Percentiles rank a stretch among this genome's conserved stretches.
These are phyloP conservation scores for Penstemon barbatus DNA, from an alignment of 257 asterid species.

Conservation along the genomic window DNA sequence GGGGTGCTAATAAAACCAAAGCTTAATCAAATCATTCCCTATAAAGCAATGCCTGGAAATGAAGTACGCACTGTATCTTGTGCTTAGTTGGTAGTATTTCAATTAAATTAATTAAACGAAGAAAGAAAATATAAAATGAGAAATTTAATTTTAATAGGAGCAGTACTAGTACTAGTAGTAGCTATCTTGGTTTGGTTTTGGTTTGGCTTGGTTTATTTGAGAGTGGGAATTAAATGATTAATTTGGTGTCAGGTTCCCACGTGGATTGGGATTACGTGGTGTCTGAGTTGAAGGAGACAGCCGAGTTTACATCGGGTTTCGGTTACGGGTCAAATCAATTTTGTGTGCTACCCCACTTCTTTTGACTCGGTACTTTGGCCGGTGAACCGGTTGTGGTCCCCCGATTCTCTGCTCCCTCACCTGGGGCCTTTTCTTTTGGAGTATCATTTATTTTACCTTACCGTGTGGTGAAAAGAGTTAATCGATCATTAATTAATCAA, in stretches of 20 bases:
- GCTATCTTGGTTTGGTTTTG: no score
- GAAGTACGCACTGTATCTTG: background rate
- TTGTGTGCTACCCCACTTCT: slow-evolving; percentile 26
- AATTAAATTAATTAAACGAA: no score
- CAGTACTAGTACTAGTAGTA: no score
- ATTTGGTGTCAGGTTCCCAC: slow-evolving; percentile 45
- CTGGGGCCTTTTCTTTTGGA: background rate
- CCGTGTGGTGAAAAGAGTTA: background rate
- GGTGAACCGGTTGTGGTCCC: slow-evolving; percentile 16
- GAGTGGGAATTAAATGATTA: no score
- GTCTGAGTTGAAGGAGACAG: slow-evolving; percentile 75
- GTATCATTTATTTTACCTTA: background rate
- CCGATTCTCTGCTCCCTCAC: background rate
- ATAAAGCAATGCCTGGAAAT: background rate
- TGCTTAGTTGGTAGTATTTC: background rate
- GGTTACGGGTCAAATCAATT: slow-evolving; percentile 38
- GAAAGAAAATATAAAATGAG: no score
- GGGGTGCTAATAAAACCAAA: background rate
- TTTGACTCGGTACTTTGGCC: slow-evolving; percentile 6
- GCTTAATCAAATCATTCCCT: background rate
- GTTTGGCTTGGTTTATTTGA: no score
- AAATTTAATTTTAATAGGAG: no score
- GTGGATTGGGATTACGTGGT: slow-evolving; percentile 68
- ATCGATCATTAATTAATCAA: no score
- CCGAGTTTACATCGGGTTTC: slow-evolving; percentile 26